These are phyloP conservation scores for Pichia sp. DNA, from an alignment of 1,139 yeast genomes.

Conservation along the genomic window DNA sequence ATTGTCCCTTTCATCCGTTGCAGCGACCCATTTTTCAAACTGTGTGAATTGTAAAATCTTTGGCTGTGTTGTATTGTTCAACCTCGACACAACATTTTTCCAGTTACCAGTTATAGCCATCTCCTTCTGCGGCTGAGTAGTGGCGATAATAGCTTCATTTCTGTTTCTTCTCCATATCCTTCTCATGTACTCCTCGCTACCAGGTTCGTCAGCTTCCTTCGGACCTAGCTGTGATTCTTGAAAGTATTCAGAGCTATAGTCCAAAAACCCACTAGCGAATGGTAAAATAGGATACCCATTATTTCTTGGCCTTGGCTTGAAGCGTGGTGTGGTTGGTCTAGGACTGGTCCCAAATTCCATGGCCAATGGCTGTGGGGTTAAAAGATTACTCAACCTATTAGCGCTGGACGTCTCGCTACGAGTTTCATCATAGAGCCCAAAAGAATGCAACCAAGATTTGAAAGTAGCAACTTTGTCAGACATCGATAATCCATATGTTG, in stretches of 20 bases:
- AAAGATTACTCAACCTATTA: slow-evolving; percentile 29
- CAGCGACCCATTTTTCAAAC: slow-evolving; percentile 78
- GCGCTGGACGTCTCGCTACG: slow-evolving; percentile 24
- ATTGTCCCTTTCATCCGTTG: slow-evolving; percentile 81
- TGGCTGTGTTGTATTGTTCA: slow-evolving; percentile 79
- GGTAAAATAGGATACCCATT: slow-evolving; percentile 49
- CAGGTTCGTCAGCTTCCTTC: slow-evolving; percentile 87
- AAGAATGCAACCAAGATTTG: slow-evolving; percentile 40
- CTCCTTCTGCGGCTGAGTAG: slow-evolving; percentile 86
- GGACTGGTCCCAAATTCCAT: slow-evolving; percentile 48
- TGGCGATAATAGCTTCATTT: slow-evolving; percentile 79
- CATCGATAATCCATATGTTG: slow-evolving; percentile 31
- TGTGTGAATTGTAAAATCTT: slow-evolving; percentile 77
- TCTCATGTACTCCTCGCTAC: slow-evolving; percentile 78
- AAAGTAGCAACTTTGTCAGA: slow-evolving; percentile 39
- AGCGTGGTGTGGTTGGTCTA: slow-evolving; percentile 52
- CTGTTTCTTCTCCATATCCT: slow-evolving; percentile 87
- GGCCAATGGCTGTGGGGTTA: slow-evolving; percentile 39
- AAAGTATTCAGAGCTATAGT: slow-evolving; percentile 85
- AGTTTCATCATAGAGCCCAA: slow-evolving; percentile 41
- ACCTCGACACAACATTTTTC: slow-evolving; percentile 57
- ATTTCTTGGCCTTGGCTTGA: slow-evolving; percentile 35
- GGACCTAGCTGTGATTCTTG: slow-evolving; percentile 95
- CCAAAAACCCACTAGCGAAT: slow-evolving; percentile 70
- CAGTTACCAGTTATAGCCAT: slow-evolving; percentile 82